Conservation (phyloP, 768 basidiomycete species). For the Lactarius hatsudake region DNA sequence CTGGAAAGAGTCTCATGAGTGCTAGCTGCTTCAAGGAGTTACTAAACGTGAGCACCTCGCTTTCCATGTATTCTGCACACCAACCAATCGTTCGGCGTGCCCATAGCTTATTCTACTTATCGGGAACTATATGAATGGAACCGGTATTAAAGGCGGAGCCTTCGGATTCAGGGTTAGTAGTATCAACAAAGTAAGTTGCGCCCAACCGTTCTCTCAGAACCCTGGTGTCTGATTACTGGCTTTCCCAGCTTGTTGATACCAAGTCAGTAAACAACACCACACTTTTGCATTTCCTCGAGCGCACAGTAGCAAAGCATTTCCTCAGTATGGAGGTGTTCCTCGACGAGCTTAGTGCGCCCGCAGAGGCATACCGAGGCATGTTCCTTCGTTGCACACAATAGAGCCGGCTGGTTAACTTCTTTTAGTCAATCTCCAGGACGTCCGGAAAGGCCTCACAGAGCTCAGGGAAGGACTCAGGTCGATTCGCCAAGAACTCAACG, state of each 20-base stretch:
- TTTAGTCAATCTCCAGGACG: slow-evolving; percentile 81
- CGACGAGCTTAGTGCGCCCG: slow-evolving; percentile 83
- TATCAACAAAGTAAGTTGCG: slow-evolving; percentile 81
- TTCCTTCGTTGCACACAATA: background rate
- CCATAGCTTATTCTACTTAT: slow-evolving; percentile 83
- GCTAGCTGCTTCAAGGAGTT: slow-evolving; percentile 90
- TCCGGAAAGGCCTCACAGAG: slow-evolving; percentile 71
- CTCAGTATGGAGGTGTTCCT: slow-evolving; percentile 83
- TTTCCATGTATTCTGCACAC: slow-evolving; percentile 26
- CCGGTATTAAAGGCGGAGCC: slow-evolving; percentile 93
- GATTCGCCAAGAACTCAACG: slow-evolving; percentile 76
- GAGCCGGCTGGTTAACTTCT: slow-evolving; percentile 21
- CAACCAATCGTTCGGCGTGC: background rate
- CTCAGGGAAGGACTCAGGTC: slow-evolving; percentile 73
- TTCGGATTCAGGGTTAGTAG: slow-evolving; percentile 97
- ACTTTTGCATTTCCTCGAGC: slow-evolving; percentile 89
- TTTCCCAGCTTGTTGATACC: slow-evolving; percentile 84
- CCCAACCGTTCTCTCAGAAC: background rate
- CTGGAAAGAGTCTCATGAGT: slow-evolving; percentile 72
- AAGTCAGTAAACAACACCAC: slow-evolving; percentile 95
- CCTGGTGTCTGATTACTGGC: background rate
- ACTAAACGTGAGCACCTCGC: slow-evolving; percentile 57
- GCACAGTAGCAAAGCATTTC: slow-evolving; percentile 85
- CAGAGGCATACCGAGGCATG: slow-evolving; percentile 86
- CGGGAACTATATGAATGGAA: slow-evolving; percentile 98